Base-by-base conservation (phyloP, 1,284 basidiomycete species). In the Ustilago nuda region DNA sequence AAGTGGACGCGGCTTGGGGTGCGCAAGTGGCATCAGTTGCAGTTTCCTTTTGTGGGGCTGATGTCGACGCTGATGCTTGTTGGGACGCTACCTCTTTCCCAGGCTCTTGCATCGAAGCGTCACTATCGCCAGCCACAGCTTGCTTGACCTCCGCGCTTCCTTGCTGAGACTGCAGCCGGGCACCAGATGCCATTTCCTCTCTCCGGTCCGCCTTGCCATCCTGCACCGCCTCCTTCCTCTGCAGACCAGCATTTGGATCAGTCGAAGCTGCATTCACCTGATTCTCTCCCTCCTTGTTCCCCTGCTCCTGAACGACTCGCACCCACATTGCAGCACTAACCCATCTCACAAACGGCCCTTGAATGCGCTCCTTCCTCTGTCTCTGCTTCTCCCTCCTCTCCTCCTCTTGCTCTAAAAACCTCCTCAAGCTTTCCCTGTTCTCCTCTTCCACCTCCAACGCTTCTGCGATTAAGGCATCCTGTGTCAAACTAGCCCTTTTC, bases 391-490 rank as follows among this genome's bases (percentile, higher is more conserved):
- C 90, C 30, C 92, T 90, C 78, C 92, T 92, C 87, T 94, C 93
- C 81, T 93, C 93, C 77, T 95, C 93, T 2, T 90, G 87, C 61
- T 88, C 89, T 33, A 95, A 89, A 80, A 94, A 94, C 72, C 92
- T 89, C 43, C 90, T 88, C 76, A 94, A 91, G 56, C 92, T 91
- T n/a, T 89, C 88, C 27, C 91, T 90, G 80, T 95, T 95, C 4
- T 91, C 90, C 86, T 94, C 93, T 83, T 94, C 93, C 56, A 91
- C 92, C 80, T 94, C 92, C 11, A 94, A 89, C 0, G 93, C 93
- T 15, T 90, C 90, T 1, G 91, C 90, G 59, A 95, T 92, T 4
- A 94, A 89, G 76, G 94, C 92, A 27, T 90, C 92, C 81, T 95
- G 94, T 0, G 92, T 93, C 41, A 90, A 87, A 45, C 66, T 75